Percentiles rank a stretch among this genome's conserved stretches.
Evolutionary conservation across 345 rosid genomes (phyloP).

Genomic region (Eutrema heterophyllum): DNA sequence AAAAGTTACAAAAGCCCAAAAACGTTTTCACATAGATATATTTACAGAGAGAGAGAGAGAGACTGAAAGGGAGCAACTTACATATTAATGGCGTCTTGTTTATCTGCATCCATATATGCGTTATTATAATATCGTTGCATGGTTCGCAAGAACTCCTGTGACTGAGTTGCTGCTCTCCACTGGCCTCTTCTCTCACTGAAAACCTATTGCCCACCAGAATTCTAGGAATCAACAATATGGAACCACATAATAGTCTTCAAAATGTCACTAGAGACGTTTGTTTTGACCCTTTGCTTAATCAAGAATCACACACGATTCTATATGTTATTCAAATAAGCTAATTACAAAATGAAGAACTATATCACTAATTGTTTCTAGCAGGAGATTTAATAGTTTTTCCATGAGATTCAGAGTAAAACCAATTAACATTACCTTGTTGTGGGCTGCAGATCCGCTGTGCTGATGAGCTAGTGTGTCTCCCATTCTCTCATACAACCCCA

Average conservation of each 20-base stretch:
- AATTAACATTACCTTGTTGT: constrained; percentile 55
- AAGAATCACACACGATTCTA: background rate
- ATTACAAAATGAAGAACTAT: background rate
- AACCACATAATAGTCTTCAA: background rate
- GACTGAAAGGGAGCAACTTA: constrained; percentile 36
- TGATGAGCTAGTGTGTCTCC: constrained; percentile 88
- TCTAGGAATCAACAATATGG: constrained; percentile 3
- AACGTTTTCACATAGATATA: background rate
- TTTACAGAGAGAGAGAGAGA: constrained; percentile 1
- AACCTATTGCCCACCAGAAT: constrained; percentile 43
- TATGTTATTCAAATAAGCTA: background rate
- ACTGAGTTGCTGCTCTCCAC: constrained; percentile 94
- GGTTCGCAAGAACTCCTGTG: constrained; percentile 91
- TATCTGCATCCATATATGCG: constrained; percentile 84
- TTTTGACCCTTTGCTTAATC: background rate
- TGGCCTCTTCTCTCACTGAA: constrained; percentile 90
- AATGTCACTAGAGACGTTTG: background rate
- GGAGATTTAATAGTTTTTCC: background rate
- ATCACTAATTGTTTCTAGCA: background rate
- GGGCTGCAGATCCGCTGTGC: constrained; percentile 92
- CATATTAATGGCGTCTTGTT: constrained; percentile 89
- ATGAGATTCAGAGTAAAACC: background rate
- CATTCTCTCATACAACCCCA: constrained; percentile 84
- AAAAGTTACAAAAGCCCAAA: background rate
- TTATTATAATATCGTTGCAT: constrained; percentile 90